Evolutionary conservation across 495 filamentous ascomycete species (phyloP), one percentile per base, ranked within the genome.

Genomic region (Durotheca rogersii): DNA sequence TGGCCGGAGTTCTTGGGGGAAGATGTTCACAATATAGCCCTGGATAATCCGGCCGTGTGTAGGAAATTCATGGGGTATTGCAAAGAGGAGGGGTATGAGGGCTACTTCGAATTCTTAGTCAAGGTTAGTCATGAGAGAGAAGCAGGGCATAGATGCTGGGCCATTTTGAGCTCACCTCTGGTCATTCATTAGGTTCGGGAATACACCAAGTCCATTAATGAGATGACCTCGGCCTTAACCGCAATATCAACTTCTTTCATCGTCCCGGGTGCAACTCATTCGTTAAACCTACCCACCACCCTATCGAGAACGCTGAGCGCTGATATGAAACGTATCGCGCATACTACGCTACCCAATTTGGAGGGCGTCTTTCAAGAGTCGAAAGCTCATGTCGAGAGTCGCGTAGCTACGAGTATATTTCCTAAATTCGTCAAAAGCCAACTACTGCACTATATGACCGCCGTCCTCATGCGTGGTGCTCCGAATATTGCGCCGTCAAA

Each of bases 91-190:
- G 60, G 69, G 29, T 70, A 62, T 40, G 72, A 64, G 6, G 68
- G 72, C 27, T 72, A 78, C 48, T 58, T 79, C 54, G 72, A 78
- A 39, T 78, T 79, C 45, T 48, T 80, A 15, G 52, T 67, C 7
- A 72, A 76, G 65, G 77, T 79, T 7, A 41, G 58, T 41, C 6
- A 20, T 31, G 23, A 7, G 1, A 32, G 2, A 14, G 36, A 41
- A 14, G 10, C 17, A 25, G 3, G 4, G 2, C 9, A 16, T 17
- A 2, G 7, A 19, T 9, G n/a, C 18, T 14, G 4, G 18, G 6
- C n/a, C 9, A 27, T n/a, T 18, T 23, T 7, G 15, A 12, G 16
- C 41, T 45, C 37, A 31, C 49, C 33, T n/a, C 16, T 21, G 0
- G 18, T 17, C 1, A 0, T 7, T 19, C n/a, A 7, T 7, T 48